Conservation (phyloP, 768 basidiomycete genomes). For the Clavaria fumosa region DNA sequence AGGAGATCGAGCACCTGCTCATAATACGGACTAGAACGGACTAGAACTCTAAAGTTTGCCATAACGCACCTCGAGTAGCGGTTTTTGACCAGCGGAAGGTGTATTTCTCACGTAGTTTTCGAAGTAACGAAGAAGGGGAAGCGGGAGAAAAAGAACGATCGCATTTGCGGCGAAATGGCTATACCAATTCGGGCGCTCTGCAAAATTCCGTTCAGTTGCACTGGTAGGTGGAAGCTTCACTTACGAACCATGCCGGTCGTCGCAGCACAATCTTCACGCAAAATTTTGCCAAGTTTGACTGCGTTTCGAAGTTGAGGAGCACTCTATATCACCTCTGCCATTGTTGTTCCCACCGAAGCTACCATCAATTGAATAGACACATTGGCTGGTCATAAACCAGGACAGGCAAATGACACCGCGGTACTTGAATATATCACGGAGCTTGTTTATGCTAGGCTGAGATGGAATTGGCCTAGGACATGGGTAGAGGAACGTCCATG, state of each 20-base stretch:
- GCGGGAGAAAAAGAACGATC: slow-evolving; percentile 6
- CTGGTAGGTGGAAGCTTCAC: slow-evolving; percentile 7
- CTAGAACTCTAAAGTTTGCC: slow-evolving; percentile 5
- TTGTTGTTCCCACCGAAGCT: slow-evolving; percentile 7
- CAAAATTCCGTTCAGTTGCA: slow-evolving; percentile 7
- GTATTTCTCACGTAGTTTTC: slow-evolving; percentile 6
- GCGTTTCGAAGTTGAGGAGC: slow-evolving; percentile 8
- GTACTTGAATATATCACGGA: slow-evolving; percentile 7
- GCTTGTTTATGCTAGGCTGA: too few relatives aligned
- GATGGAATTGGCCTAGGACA: too few relatives aligned
- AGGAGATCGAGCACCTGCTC: slow-evolving; percentile 8
- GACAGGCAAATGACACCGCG: slow-evolving; percentile 8
- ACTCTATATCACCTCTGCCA: slow-evolving; percentile 6
- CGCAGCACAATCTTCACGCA: slow-evolving; percentile 5
- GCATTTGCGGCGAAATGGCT: slow-evolving; percentile 7
- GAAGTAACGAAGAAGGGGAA: slow-evolving; percentile 8
- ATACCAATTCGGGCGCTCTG: slow-evolving; percentile 8
- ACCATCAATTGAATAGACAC: slow-evolving; percentile 7
- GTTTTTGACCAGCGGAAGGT: slow-evolving; percentile 5
- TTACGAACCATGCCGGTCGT: slow-evolving; percentile 8
- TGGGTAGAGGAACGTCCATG: too few relatives aligned
- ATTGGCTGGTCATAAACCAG: slow-evolving; percentile 7
- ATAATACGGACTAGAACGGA: slow-evolving; percentile 1
- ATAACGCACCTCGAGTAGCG: slow-evolving; percentile 9
- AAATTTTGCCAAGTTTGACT: slow-evolving; percentile 8